Base-by-base conservation (phyloP, 1,284 basidiomycete genomes). In the Microbotryomycetes sp. region DNA sequence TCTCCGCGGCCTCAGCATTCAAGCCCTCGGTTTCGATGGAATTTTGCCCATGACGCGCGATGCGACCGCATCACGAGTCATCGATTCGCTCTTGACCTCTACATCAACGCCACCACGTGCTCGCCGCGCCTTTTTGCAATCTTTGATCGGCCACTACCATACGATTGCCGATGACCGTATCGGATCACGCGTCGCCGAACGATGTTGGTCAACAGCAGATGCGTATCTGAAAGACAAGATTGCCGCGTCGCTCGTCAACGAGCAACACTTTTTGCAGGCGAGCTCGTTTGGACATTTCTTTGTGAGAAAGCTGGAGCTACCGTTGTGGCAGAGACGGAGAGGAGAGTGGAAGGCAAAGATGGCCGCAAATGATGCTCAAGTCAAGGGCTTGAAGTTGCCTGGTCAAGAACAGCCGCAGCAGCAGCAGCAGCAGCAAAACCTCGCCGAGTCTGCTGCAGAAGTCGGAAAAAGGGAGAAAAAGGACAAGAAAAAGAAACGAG, bases 171-270 rank as follows among this genome's bases (percentile, higher is more conserved):
- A 91, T 72, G 89, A 94, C 73, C 83, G 87, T 26, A 84, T 94
- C 66, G 92, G 93, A 52, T 90, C 88, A 69, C 81, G 90, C 54
- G 85, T 97, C 1, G 89, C 84, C 3, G 92, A 93, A 71, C 83
- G 86, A 26, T 87, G 87, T 68, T 97, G 90, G 89, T 83, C 81
- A 1, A 83, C 82, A 61, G 86, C 89, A 16, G 93, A 97, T 76
- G 87, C 89, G 1, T 96, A 87, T 76, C 81, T 94, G 68, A 91
- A 88, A 87, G 91, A 94, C 77, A 93, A 92, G 76, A 89, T 97
- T 54, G 91, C 88, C 1, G 82, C 83, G 16, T 87, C 87, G 13
- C 77, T 94, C 11, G 77, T 90, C 24, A 56, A 62, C 27, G 77
- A 81, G 0, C 86, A 91, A 65, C 81, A 83, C 27, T 78, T 78